Percentiles rank a stretch among this genome's conserved stretches.
These are phyloP conservation scores for Salix brachista DNA, from an alignment of 345 rosid species.

Conservation along the genomic window DNA sequence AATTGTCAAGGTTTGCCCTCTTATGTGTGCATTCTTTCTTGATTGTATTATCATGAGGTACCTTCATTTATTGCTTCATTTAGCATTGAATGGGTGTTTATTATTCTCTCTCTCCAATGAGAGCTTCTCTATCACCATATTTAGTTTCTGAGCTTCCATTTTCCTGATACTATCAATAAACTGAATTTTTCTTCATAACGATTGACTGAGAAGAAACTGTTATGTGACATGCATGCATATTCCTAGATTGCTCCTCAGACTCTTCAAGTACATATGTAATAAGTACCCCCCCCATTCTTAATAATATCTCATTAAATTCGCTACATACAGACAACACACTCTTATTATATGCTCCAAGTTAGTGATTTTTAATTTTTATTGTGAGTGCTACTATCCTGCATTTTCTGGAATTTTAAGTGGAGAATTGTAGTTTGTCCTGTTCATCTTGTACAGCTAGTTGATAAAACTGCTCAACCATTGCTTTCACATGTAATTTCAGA, in stretches of 20 bases:
- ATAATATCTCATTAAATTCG: too few species aligned
- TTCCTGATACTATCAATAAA: not conserved
- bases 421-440: not conserved
- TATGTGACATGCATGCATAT: not conserved
- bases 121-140: not conserved
- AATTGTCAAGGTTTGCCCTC: constrained; percentile 68
- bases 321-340: not conserved
- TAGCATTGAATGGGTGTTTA: not conserved
- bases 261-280: not conserved
- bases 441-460: not conserved
- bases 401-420: not conserved
- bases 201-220: not conserved
- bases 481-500: constrained; percentile 39
- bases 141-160: not conserved
- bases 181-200: not conserved
- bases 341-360: not conserved
- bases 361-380: not conserved
- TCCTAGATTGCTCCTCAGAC: not conserved
- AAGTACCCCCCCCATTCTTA: not conserved
- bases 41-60: not conserved
- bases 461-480: not conserved
- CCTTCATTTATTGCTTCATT: not conserved
- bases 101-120: not conserved
- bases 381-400: not conserved
- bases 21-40: not conserved